These are phyloP conservation scores for Elongisporangium anandrum DNA, from an alignment of 352 stramenopile genomes.

Conservation along the genomic window DNA sequence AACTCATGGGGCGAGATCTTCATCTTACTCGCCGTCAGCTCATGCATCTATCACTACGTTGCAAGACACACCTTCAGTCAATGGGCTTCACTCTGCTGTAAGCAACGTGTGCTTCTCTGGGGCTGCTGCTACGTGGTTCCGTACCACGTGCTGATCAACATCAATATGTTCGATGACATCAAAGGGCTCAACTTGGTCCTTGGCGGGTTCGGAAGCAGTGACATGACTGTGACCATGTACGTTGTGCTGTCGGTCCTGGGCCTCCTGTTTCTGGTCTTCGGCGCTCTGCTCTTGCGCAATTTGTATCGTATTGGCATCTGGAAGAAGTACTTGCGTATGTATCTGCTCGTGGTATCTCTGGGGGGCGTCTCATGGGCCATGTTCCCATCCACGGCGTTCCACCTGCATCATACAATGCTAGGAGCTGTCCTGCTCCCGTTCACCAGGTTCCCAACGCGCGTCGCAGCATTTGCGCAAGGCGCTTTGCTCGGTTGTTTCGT, in stretches of 20 bases:
- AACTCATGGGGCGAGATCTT: conserved; percentile 33
- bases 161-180: conserved; percentile 46
- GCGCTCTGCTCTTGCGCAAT: conserved; percentile 22
- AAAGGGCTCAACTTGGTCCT: conserved; percentile 44
- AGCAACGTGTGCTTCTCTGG: conserved; percentile 31
- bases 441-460: conserved; percentile 36
- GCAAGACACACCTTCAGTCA: conserved; percentile 29
- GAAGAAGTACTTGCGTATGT: conserved; percentile 19
- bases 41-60: conserved; percentile 25
- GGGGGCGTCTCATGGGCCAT: conserved; percentile 12
- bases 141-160: conserved; percentile 44
- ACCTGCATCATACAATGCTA: conserved; percentile 55
- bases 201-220: conserved; percentile 28
- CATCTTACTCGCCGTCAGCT: conserved; percentile 35
- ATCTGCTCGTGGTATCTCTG: conserved; percentile 24
- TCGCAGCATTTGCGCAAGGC: conserved; percentile 33
- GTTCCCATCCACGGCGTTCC: conserved; percentile 36
- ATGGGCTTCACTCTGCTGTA: conserved; percentile 14
- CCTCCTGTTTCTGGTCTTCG: conserved; percentile 20
- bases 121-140: conserved; percentile 42
- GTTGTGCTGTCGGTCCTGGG: conserved; percentile 24
- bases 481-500: conserved; percentile 38
- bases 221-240: conserved; percentile 35
- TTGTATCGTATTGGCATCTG: conserved; percentile 30
- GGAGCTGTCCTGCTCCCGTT: conserved; percentile 34